A percentile compares a stretch with the other conserved stretches of the same genome.
These are phyloP conservation scores for Xanthoconium separans DNA, from an alignment of 1,284 basidiomycete species.

Conservation along the genomic window DNA sequence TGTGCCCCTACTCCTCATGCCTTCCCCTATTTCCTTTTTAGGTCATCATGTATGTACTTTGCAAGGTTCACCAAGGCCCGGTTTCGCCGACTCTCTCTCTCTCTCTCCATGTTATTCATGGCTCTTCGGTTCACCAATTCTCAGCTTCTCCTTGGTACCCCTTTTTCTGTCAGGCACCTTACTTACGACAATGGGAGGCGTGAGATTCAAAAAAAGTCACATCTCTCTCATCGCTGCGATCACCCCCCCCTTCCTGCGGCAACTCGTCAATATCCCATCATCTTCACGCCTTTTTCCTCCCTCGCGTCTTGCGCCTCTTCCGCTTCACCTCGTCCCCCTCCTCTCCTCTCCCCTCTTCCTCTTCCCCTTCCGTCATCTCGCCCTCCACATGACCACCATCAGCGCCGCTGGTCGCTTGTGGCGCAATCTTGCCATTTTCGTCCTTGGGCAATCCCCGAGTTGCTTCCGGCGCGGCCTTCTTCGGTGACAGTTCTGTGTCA, in stretches of 20 bases:
- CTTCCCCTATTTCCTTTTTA: constrained; percentile 16
- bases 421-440: constrained; percentile 17
- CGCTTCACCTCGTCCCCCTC: constrained; percentile 7
- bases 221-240: constrained; percentile 2
- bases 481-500: constrained; percentile 31
- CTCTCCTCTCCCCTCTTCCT: constrained; percentile 13
- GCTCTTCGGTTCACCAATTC: background rate
- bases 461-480: constrained; percentile 12
- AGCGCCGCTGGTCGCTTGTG: constrained; percentile 16
- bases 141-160: background rate
- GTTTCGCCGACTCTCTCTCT: background rate
- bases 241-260: constrained; percentile 9
- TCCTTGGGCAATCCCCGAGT: constrained; percentile 13
- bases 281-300: constrained; percentile 20
- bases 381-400: constrained; percentile 11
- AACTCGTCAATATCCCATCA: background rate
- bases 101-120: background rate
- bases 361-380: constrained; percentile 13
- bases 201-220: constrained; percentile 10
- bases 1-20: too few species aligned
- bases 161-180: constrained; percentile 16
- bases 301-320: constrained; percentile 25
- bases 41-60: background rate
- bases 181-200: constrained; percentile 20
- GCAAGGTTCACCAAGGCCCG: constrained; percentile 6